Base-by-base conservation (phyloP, 148 eudicot species). In the Chenopodium suecicum region DNA sequence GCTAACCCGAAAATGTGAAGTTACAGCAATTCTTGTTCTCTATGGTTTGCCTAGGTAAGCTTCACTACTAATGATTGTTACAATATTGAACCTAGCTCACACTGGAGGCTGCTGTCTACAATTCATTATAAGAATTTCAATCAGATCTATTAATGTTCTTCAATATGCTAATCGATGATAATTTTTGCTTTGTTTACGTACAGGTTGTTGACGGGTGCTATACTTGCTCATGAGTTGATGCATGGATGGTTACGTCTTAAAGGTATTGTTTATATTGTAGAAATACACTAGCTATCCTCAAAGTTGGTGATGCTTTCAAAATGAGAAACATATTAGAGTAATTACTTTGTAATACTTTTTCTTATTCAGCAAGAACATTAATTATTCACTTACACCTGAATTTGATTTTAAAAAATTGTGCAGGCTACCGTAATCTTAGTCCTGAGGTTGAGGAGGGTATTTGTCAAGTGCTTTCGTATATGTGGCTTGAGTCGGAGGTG, bases 401-500 rank as follows among this genome's bases (percentile, higher is more conserved):
- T 12, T 8, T 37, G 68, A 64, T 29, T 74, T 13, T 3, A 46
- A 37, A 29, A 73, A 41, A 31, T 52, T 80, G 25, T 73, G 75
- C 90, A 97, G 99, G 95, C 34, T 97, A 83, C 78, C 88, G 94
- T 19, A 94, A 94, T 76, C 96, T 97, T 29, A 90, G 83, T 63
- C 95, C 95, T 3, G 92, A 90, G 64, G 92, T 97, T 7, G 99
- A 97, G 74, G 99, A 97, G 83, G 99, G 99, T 10, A 97, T 97
- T 46, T 97, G 99, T 79, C 99, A 92, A 88, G 97, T 94, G 74
- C 93, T 97, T 78, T 89, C 97, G 11, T 86, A 92, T 91, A 92
- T 94, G 95, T 97, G 99, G 99, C 98, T 97, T 3, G 99, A 97
- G 77, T 86, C 99, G 44, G 99, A 97, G 82, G 97, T 94, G 64